A percentile compares a stretch with the other conserved stretches of the same genome.
Conservation (phyloP, 495 filamentous ascomycete genomes). For the Pyrenula aspistea region DNA sequence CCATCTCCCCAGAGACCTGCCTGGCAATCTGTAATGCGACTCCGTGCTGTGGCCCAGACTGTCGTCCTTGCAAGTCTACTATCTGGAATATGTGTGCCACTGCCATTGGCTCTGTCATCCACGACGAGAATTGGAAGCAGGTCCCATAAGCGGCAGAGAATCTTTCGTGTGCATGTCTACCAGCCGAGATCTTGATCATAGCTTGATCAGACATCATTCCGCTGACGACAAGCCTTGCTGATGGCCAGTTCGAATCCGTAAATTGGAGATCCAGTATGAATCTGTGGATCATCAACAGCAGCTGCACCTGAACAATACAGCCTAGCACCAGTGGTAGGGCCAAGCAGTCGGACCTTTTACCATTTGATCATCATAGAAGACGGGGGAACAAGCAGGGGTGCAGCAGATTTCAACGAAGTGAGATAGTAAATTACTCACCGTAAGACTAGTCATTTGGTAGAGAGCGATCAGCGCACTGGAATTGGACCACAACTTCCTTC, state of each 20-base stretch:
- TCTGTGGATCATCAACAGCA: not conserved
- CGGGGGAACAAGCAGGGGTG: no score
- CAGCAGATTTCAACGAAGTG: not conserved
- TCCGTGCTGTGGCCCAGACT: no score
- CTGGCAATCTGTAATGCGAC: no score
- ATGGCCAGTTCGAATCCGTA: not conserved
- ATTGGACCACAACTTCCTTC: not conserved
- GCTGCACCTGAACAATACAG: not conserved
- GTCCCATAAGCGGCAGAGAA: conserved; percentile 32
- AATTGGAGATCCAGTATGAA: not conserved
- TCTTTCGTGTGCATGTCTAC: conserved; percentile 8
- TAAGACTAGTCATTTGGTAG: conserved; percentile 6
- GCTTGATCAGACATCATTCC: conserved; percentile 1
- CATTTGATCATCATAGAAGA: conserved; percentile 46
- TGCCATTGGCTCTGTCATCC: conserved; percentile 29
- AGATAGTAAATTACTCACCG: conserved; percentile 5
- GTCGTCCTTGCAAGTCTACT: not conserved
- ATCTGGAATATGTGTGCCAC: conserved; percentile 21
- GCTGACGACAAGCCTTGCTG: conserved; percentile 16
- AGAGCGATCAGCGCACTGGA: not conserved
- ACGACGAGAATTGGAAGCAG: conserved; percentile 1
- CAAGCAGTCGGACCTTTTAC: conserved; percentile 44
- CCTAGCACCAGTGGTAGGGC: not conserved
- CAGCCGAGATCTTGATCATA: conserved; percentile 31
- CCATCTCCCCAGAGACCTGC: conserved; percentile 4